A percentile compares a stretch with the other conserved stretches of the same genome.
Conservation (phyloP, 352 stramenopile species). For the Hyphochytrium catenoides region DNA sequence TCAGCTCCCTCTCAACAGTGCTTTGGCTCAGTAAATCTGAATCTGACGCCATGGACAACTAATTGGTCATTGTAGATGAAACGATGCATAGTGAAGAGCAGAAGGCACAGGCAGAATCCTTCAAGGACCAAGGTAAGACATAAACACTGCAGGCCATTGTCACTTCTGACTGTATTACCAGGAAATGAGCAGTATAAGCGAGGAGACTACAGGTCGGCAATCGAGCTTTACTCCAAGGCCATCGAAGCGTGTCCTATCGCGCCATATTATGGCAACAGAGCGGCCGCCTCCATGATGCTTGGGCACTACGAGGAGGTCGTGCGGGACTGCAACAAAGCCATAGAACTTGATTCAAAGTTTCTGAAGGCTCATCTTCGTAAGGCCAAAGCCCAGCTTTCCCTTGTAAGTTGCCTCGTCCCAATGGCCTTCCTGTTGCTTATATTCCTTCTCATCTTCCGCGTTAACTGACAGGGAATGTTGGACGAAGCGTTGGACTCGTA, state of each 20-base stretch:
- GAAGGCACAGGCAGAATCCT: no score
- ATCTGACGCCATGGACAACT: no score
- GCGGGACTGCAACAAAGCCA: slow-evolving; percentile 61
- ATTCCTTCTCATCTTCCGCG: slow-evolving; percentile 5
- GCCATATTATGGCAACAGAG: slow-evolving; percentile 67
- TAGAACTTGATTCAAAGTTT: slow-evolving; percentile 63
- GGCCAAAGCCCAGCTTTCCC: slow-evolving; percentile 48
- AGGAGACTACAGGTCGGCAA: slow-evolving; percentile 61
- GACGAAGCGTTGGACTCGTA: slow-evolving; percentile 13
- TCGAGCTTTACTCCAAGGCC: slow-evolving; percentile 67
- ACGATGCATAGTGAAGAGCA: no score
- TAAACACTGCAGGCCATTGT: no score
- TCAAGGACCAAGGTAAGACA: no score
- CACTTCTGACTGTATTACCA: no score
- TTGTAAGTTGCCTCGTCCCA: slow-evolving; percentile 10
- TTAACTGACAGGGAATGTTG: slow-evolving; percentile 8
- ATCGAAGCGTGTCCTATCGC: slow-evolving; percentile 63
- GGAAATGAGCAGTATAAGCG: slow-evolving; percentile 77
- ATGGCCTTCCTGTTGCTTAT: slow-evolving; percentile 9
- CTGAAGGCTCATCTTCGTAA: slow-evolving; percentile 74
- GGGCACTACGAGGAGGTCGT: slow-evolving; percentile 63
- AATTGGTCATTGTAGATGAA: no score
- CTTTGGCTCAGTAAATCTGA: no score
- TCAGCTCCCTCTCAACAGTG: no score
- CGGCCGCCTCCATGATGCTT: slow-evolving; percentile 69